Percentiles rank a stretch among this genome's conserved stretches.
phyloP scores from a whole-genome alignment of 2,329 filamentous ascomycete species.

The Xylariaceae sp. region DNA sequence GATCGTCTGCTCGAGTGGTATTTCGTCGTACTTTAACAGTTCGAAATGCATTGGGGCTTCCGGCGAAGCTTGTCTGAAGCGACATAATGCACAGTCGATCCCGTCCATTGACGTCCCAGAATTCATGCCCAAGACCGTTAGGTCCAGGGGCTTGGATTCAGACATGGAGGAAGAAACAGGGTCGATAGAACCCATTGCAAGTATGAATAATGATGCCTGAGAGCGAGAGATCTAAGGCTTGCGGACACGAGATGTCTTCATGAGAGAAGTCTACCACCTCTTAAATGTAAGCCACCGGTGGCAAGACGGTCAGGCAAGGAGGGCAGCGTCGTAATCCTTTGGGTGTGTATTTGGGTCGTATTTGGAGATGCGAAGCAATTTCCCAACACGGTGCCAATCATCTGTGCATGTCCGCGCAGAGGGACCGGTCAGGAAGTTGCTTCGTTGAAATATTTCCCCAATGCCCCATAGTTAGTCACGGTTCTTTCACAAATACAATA shows the following conservation, averaged over 20 bases:
- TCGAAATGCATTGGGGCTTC: conserved; percentile 53
- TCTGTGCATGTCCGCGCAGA: too few relatives aligned
- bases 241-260: too few relatives aligned
- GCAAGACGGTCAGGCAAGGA: too few relatives aligned
- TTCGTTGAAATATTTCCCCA: too few relatives aligned
- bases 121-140: conserved; percentile 55
- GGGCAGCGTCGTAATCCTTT: too few relatives aligned
- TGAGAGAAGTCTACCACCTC: too few relatives aligned
- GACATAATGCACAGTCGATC: conserved; percentile 58
- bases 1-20: conserved; percentile 50
- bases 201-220: too few relatives aligned
- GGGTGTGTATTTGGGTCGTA: neutral
- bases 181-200: too few relatives aligned
- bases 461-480: conserved; percentile 1
- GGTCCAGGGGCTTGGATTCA: conserved; percentile 36
- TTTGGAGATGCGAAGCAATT: neutral
- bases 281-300: too few relatives aligned
- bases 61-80: conserved; percentile 52
- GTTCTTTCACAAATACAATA: conserved; percentile 19
- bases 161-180: neutral
- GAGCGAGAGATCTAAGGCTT: too few relatives aligned
- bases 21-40: conserved; percentile 55
- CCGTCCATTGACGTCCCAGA: conserved; percentile 55
- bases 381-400: neutral
- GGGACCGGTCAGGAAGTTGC: too few relatives aligned